These are phyloP conservation scores for Amylostereum areolatum DNA, from an alignment of 1,284 basidiomycete genomes.

Conservation along the genomic window DNA sequence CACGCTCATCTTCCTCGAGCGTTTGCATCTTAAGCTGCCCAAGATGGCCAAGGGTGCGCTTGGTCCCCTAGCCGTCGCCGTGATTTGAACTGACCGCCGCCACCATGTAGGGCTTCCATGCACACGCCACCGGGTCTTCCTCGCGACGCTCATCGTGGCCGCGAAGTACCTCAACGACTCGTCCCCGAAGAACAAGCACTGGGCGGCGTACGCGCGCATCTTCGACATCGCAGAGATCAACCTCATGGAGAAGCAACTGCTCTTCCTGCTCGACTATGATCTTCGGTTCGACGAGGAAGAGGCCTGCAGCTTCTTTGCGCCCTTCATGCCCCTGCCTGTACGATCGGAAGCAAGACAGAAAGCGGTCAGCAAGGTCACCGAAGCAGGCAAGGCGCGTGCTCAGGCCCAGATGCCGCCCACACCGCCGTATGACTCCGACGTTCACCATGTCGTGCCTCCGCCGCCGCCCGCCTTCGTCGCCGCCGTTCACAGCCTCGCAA, in stretches of 20 bases:
- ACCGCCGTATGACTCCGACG: conserved; percentile 32
- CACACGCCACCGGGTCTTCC: conserved; percentile 92
- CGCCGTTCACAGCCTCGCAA: conserved; percentile 47
- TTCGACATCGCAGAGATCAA: conserved; percentile 80
- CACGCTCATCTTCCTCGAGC: conserved; percentile 91
- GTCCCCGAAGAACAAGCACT: conserved; percentile 93
- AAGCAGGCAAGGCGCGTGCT: conserved; percentile 49
- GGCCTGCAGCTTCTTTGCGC: conserved; percentile 54
- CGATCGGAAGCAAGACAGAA: conserved; percentile 30
- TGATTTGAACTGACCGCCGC: conserved; percentile 6
- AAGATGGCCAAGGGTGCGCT: conserved; percentile 77
- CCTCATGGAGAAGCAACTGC: conserved; percentile 94
- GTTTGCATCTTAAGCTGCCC: conserved; percentile 78
- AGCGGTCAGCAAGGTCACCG: conserved; percentile 55
- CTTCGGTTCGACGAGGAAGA: conserved; percentile 81
- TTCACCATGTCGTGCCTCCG: conserved; percentile 2
- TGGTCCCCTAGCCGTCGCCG: conserved; percentile 9
- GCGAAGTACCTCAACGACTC: conserved; percentile 98
- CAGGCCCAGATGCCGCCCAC: conserved; percentile 39
- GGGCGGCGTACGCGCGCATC: conserved; percentile 76
- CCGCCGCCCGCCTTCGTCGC: conserved; percentile 8
- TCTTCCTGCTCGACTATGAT: conserved; percentile 86
- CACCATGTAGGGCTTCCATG: conserved; percentile 70
- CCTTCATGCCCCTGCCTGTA: conserved; percentile 43
- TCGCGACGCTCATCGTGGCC: conserved; percentile 92